Base-by-base conservation (phyloP, 768 basidiomycete species). In the Lactarius trivialis region DNA sequence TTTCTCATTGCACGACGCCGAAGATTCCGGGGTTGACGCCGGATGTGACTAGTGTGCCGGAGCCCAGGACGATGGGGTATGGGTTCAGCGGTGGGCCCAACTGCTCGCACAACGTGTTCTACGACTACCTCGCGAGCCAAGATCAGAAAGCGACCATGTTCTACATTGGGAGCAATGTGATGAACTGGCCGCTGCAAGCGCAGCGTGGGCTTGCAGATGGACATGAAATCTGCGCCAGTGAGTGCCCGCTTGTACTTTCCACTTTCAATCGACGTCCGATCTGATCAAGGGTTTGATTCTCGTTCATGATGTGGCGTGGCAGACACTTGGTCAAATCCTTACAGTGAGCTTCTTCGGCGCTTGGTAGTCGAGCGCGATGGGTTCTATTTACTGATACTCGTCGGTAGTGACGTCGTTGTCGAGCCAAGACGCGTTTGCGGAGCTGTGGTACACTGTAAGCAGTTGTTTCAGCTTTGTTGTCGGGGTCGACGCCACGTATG, bases 391-490 rank as follows among this genome's bases (percentile, higher is more conserved):
- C 58, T 55, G 26, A 39, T 58, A 15, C 37, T 7, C 15, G 9
- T 53, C 14, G 33, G 1, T 57, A 84, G 83, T 80, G 82, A 86
- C 86, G 0, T 69, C 82, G 2, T 76, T 86, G 43, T 72, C 78
- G 11, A 91, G 84, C 69, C 74, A 82, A 65, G 75, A 86, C 65
- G 86, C 83, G 6, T 89, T 91, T 60, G 89, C 89, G 4, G 89
- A 92, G 71, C 76, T 93, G 17, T 90, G 85, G 62, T 93, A 89
- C 73, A 84, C 61, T 0, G 83, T 81, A 65, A 36, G 83, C 71
- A 12, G 1, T 58, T 4, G 6, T 6, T 48, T 2, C 32, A 34
- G 26, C 32, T 6, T 26, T 26, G 15, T 11, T 5, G 14, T 34
- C 5, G n/a, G n/a, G n/a, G 37, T 21, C 50, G 21, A 28, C 6